Evolutionary conservation across 139 green algal species (phyloP), one percentile per base, ranked within the genome.

Genomic region (Coccomyxa sp.): DNA sequence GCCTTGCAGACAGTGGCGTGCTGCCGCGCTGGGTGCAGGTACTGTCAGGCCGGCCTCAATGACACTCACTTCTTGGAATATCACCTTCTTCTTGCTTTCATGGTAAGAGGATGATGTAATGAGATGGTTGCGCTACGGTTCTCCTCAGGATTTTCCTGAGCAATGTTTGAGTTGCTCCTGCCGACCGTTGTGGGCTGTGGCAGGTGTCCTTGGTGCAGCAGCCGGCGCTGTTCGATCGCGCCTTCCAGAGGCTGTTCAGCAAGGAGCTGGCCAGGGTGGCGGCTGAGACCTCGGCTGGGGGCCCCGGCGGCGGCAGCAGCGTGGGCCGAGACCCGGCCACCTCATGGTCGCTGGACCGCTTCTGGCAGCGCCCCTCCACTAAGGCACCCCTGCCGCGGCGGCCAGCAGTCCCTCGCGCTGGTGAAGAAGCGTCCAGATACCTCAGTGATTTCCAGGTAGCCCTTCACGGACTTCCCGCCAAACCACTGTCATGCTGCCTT

Each of bases 151-250:
- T 59, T 59, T 28, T 14, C 15, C 12, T 63, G 23, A n/a, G 13
- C 28, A 58, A 63, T 60, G 58, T 59, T 15, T 58, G 31, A 7
- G 25, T 14, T 81, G 31, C 27, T 27, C 31, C 23, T 81, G 77
- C 31, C 31, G 32, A n/a, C 77, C 25, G 7, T 1, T 58, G 77
- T 28, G 16, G 28, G 32, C 31, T 67, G 13, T 15, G 17, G 77
- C 15, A 67, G 15, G 25, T 71, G 3, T 74, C 95, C 14, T 84
- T 98, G 66, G 88, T 84, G 14, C 83, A 93, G 31, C 87, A 88
- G 82, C 93, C 93, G 1, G 79, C 83, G 27, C 82, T 94, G 45
- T 94, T 97, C 76, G 85, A 97, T 59, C 82, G 79, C 25, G 93
- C 91, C 45, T 96, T 95, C 82, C 76, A 75, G 10, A 79, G 86